A percentile compares a stretch with the other conserved stretches of the same genome.
Conservation (phyloP, 495 filamentous ascomycete genomes). For the Aspergillus cavernicola region DNA sequence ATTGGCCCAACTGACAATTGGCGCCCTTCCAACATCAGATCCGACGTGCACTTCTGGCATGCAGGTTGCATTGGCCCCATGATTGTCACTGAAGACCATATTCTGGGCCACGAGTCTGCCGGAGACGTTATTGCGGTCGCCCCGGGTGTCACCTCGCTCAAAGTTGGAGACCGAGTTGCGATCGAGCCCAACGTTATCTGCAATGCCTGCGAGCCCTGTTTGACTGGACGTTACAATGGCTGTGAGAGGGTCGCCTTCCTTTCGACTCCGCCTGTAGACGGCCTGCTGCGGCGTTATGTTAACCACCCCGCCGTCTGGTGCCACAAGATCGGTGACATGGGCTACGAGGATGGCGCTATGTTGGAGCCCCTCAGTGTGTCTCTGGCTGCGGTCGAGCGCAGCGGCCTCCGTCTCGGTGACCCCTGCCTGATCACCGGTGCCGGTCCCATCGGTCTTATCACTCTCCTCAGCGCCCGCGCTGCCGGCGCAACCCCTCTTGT, state of each 20-base stretch:
- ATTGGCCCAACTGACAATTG: constrained; percentile 10
- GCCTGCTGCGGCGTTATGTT: constrained; percentile 87
- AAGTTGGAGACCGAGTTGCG: constrained; percentile 81
- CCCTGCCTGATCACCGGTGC: constrained; percentile 83
- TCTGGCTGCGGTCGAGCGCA: constrained; percentile 77
- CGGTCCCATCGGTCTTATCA: constrained; percentile 86
- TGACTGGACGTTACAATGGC: constrained; percentile 89
- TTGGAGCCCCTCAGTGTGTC: constrained; percentile 84
- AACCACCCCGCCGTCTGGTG: constrained; percentile 91
- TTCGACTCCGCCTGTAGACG: constrained; percentile 82
- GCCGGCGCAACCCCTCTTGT: constrained; percentile 83
- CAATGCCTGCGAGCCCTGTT: constrained; percentile 80
- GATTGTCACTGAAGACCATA: constrained; percentile 81
- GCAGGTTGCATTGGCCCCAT: constrained; percentile 90
- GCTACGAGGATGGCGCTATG: constrained; percentile 81
- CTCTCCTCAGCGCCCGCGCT: constrained; percentile 73
- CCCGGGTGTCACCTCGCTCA: constrained; percentile 66
- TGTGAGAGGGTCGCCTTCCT: constrained; percentile 82
- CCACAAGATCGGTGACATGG: constrained; percentile 88
- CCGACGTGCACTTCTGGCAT: constrained; percentile 96
- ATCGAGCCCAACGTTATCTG: constrained; percentile 91
- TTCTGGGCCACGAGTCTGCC: constrained; percentile 90
- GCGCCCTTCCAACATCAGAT: constrained; percentile 44
- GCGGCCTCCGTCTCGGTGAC: constrained; percentile 74
- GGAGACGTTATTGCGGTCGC: constrained; percentile 79